A percentile compares a stretch with the other conserved stretches of the same genome.
Conservation (phyloP, 2,329 filamentous ascomycete species). For the Epichloe scottii region DNA sequence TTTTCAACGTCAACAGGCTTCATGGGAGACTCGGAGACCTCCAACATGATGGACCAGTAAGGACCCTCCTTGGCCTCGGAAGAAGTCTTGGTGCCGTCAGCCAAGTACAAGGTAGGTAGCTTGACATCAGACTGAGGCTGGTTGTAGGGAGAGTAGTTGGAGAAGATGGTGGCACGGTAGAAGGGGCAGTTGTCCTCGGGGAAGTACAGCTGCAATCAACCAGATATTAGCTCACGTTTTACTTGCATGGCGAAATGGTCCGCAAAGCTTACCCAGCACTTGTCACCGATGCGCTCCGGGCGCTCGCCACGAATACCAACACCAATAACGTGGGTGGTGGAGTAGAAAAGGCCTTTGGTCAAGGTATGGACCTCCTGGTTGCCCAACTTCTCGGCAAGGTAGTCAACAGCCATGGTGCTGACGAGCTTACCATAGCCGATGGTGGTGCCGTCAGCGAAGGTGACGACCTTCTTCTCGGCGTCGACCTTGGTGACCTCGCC, state of each 20-base stretch:
- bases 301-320: constrained; percentile 85
- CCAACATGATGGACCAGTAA: constrained; percentile 99
- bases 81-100: constrained; percentile 69
- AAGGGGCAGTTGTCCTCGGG: constrained; percentile 97
- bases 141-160: constrained; percentile 99
- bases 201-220: constrained; percentile 65
- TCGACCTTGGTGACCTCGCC: constrained; percentile 80
- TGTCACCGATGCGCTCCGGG: constrained; percentile 94
- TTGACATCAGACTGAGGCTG: constrained; percentile 74
- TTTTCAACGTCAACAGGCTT: constrained; percentile 86
- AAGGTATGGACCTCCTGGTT: constrained; percentile 72
- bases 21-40: constrained; percentile 89
- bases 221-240: background rate
- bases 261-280: constrained; percentile 72
- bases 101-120: constrained; percentile 75
- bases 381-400: constrained; percentile 74
- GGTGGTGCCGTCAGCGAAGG: constrained; percentile 71
- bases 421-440: constrained; percentile 87
- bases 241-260: background rate
- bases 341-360: constrained; percentile 91
- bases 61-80: constrained; percentile 70
- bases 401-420: constrained; percentile 92
- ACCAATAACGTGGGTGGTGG: constrained; percentile 92
- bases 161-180: constrained; percentile 99
- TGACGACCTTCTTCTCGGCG: constrained; percentile 71